Evolutionary conservation across 495 filamentous ascomycete species (phyloP).

Genomic region (Xylaria longipes): DNA sequence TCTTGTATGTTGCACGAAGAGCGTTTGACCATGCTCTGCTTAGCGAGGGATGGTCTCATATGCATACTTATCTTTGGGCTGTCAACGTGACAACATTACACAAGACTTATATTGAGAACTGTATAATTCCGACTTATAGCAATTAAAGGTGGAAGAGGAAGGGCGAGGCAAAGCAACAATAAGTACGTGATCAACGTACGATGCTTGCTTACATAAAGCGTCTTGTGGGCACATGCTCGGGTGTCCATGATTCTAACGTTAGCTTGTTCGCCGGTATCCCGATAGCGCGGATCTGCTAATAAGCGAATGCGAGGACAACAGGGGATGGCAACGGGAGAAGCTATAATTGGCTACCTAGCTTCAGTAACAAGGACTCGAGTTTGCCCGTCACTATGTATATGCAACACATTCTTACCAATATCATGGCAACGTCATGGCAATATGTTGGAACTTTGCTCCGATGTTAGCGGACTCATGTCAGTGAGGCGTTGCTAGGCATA

Average conservation of each 20-base stretch:
- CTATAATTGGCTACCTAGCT: not conserved
- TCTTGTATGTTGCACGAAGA: not conserved
- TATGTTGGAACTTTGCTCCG: not conserved
- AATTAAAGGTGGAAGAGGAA: not conserved
- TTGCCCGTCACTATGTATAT: conserved; percentile 2
- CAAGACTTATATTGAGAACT: not conserved
- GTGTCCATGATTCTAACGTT: not conserved
- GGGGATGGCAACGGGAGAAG: not conserved
- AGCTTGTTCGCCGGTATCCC: not conserved
- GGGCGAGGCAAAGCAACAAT: not conserved
- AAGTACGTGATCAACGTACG: not conserved
- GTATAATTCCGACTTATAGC: not conserved
- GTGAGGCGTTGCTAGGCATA: not conserved
- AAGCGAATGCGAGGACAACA: conserved; percentile 24
- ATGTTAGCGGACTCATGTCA: not conserved
- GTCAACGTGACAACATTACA: not conserved
- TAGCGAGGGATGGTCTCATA: not conserved
- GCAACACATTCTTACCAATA: not conserved
- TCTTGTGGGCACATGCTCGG: not conserved
- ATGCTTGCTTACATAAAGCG: not conserved
- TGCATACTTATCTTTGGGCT: not conserved
- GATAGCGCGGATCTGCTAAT: not conserved
- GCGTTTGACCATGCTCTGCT: not conserved
- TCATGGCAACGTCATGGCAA: not conserved
- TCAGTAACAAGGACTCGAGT: not conserved